phyloP scores from a whole-genome alignment of 768 basidiomycete genomes.

The Astraeus odoratus region DNA sequence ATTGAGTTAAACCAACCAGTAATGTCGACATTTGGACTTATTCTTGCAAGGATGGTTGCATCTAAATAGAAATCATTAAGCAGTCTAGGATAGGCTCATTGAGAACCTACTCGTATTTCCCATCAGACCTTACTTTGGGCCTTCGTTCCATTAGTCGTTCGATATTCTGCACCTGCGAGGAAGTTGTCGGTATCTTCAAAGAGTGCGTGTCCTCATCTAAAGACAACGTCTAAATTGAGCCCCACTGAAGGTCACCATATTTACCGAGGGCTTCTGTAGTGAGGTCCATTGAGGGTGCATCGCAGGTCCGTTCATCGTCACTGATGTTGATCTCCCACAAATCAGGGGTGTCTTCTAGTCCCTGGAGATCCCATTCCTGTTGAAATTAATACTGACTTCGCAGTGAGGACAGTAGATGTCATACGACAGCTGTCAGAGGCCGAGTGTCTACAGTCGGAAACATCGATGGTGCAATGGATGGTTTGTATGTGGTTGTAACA shows the following conservation, averaged over 20 bases:
- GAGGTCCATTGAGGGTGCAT: conserved; percentile 28
- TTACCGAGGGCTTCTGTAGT: conserved; percentile 22
- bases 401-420: conserved; percentile 7
- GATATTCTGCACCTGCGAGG: neutral
- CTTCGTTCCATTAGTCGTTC: conserved; percentile 4
- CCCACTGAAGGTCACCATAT: neutral
- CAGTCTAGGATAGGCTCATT: neutral
- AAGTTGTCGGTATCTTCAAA: neutral
- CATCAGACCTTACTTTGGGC: conserved; percentile 48
- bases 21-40: conserved; percentile 66
- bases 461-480: conserved; percentile 41
- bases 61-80: conserved; percentile 28
- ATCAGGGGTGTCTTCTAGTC: conserved; percentile 60
- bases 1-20: conserved; percentile 46
- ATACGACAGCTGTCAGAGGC: conserved; percentile 54
- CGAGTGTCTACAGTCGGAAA: conserved; percentile 71
- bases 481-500: conserved; percentile 48
- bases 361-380: conserved; percentile 56
- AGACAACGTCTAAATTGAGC: neutral
- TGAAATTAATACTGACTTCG: conserved; percentile 3
- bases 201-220: conserved; percentile 2
- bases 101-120: conserved; percentile 49
- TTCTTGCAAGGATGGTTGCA: conserved; percentile 81
- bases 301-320: conserved; percentile 17
- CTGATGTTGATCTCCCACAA: conserved; percentile 51